Base-by-base conservation (phyloP, 2,329 filamentous ascomycete genomes). In the Pseudopithomyces chartarum region DNA sequence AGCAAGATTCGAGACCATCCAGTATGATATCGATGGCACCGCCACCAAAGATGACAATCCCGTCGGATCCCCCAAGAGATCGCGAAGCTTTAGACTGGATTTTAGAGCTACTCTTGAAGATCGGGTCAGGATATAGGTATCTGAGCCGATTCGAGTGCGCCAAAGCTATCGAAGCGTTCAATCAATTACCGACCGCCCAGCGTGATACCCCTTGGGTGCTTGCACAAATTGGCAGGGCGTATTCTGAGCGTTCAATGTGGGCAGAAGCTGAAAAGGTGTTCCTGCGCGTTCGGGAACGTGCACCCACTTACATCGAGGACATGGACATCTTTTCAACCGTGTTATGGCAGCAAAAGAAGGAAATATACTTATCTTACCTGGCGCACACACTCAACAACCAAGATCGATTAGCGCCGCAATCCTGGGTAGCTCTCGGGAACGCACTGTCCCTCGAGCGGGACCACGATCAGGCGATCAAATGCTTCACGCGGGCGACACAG, bases 261-360 rank as follows among this genome's bases (percentile, higher is more conserved):
- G 80, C 82, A 2, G 91, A 97, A 61, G 92, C 95, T 2, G 94
- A 97, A 72, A 91, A 90, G 62, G 90, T 88, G 68, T 99, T 97
- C 74, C 84, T 87, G 56, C 87, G 88, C 54, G 85, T 99, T 63
- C 88, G 92, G 49, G 85, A 89, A 32, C 82, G 95, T 64, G 88
- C 91, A 12, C 94, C 94, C 1, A 90, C 91, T 1, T 87, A 91
- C 3, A 82, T 96, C 43, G 90, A 96, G 71, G 93, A 97, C 70
- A 97, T 98, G 93, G 95, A 99, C 73, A 88, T 98, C 34, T 99
- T 97, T 77, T 98, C 94, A 13, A 99, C 95, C 0, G 89, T 96
- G n/a, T 83, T 99, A n/a, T 99, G 96, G 95, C 93, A 97, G 75
- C 80, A 97, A 60, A 97, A 96, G 76, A 89, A 90, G 61, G 94